A percentile compares a stretch with the other conserved stretches of the same genome.
Conservation (phyloP, 495 filamentous ascomycete genomes). For the Mytilinidion resinicola region DNA sequence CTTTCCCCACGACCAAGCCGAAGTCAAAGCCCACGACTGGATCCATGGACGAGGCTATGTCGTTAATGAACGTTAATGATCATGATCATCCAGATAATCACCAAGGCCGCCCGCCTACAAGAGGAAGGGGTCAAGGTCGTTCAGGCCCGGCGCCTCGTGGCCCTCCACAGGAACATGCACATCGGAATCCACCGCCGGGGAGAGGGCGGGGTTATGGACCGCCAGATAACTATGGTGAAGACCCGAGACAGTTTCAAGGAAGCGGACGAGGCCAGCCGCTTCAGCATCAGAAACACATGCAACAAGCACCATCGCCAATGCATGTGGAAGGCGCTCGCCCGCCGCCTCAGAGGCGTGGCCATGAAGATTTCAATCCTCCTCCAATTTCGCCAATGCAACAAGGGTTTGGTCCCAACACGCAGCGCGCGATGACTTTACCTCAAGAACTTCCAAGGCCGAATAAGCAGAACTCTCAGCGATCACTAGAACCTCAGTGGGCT, state of each 20-base stretch:
- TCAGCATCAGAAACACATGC: conserved; percentile 5
- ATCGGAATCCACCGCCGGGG: conserved; percentile 7
- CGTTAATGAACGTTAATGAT: conserved; percentile 36
- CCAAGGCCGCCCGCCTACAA: conserved; percentile 26
- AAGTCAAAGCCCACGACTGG: conserved; percentile 37
- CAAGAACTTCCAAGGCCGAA: conserved; percentile 9
- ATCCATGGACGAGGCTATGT: conserved; percentile 26
- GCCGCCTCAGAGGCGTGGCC: conserved; percentile 6
- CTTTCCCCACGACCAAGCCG: conserved; percentile 50
- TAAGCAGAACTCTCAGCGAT: too few species aligned
- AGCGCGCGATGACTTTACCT: conserved; percentile 24
- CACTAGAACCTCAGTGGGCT: conserved; percentile 21
- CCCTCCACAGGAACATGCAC: conserved; percentile 1
- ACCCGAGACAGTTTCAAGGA: conserved; percentile 23
- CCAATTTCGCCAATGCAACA: conserved; percentile 12
- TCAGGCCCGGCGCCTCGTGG: conserved; percentile 1
- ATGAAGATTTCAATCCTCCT: background rate
- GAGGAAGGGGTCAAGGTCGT: background rate
- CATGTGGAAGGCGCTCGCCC: conserved; percentile 7
- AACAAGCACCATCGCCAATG: conserved; percentile 11
- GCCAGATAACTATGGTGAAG: conserved; percentile 19
- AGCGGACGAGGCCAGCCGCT: conserved; percentile 12
- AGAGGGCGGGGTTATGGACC: conserved; percentile 6
- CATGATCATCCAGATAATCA: conserved; percentile 55
- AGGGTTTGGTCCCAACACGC: conserved; percentile 19